These are phyloP conservation scores for Cyclocybe aegerita DNA, from an alignment of 768 basidiomycete species.

Conservation along the genomic window DNA sequence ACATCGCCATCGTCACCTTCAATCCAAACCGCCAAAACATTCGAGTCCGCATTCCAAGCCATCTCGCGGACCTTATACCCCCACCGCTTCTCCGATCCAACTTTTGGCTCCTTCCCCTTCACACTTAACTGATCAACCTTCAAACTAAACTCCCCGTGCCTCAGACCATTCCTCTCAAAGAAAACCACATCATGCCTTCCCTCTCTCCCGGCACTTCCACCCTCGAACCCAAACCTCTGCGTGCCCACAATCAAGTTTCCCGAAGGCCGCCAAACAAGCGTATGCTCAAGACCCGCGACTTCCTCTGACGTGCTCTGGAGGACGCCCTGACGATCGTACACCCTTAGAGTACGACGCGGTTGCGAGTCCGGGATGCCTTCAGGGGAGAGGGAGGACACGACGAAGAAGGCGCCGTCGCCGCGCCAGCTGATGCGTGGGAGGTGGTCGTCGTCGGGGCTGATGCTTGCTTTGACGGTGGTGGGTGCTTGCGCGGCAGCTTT, in stretches of 20 bases:
- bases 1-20: slow-evolving; percentile 66
- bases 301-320: slow-evolving; percentile 86
- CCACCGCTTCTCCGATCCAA: slow-evolving; percentile 43
- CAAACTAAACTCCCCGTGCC: slow-evolving; percentile 87
- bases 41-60: slow-evolving; percentile 87
- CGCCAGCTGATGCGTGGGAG: slow-evolving; percentile 86
- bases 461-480: slow-evolving; percentile 37
- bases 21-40: slow-evolving; percentile 83
- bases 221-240: slow-evolving; percentile 79
- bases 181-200: slow-evolving; percentile 86
- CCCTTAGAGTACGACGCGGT: slow-evolving; percentile 59
- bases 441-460: slow-evolving; percentile 70
- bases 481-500: slow-evolving; percentile 74
- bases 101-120: slow-evolving; percentile 30
- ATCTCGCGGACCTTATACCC: slow-evolving; percentile 76
- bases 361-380: slow-evolving; percentile 22
- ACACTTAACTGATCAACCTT: slow-evolving; percentile 31
- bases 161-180: slow-evolving; percentile 92
- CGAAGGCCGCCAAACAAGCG: slow-evolving; percentile 81
- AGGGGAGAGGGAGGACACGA: slow-evolving; percentile 72
- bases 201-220: slow-evolving; percentile 63
- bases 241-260: slow-evolving; percentile 83
- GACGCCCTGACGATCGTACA: slow-evolving; percentile 71
- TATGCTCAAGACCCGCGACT: slow-evolving; percentile 79
- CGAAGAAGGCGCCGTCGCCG: slow-evolving; percentile 89